Evolutionary conservation across 1,284 basidiomycete species (phyloP), one percentile per base, ranked within the genome.

Genomic region (Mycena citricolor): DNA sequence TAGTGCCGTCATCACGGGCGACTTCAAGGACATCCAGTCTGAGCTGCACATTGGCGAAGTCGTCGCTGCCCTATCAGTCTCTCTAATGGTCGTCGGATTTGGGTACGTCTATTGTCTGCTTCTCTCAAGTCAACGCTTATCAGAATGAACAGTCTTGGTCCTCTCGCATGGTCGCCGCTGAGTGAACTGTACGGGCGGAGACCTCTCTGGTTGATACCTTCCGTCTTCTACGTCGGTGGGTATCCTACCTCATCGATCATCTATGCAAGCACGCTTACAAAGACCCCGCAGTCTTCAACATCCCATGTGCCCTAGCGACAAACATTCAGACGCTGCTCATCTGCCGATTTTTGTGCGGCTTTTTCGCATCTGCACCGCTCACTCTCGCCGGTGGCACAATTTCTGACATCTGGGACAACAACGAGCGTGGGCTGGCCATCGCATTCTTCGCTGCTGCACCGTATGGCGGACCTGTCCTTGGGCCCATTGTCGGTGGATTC

Each of bases 261-360:
- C 5, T 20, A n/a, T 24, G n/a, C n/a, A n/a, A n/a, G n/a, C n/a
- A n/a, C n/a, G n/a, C 11, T 14, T 7, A 26, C 20, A 17, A 29
- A 8, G 17, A 43, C 22, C 11, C 44, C 12, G 22, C 32, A 54
- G 48, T 65, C 24, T 63, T 66, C 53, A 61, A 61, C 42, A 63
- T 67, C 23, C 62, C 61, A 3, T 57, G 60, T 19, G 80, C 81
- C 1, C 65, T 85, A 4, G 67, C 77, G 0, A 64, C 67, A 12
- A 85, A 84, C 61, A 78, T 76, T 7, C 76, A 66, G 8, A 64
- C 73, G 0, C 68, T 85, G 37, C 69, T 86, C 44, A 64, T 78
- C 39, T 80, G 82, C 60, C 74, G 83, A 5, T 81, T 85, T 63
- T 61, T 86, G 13, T 69, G 73, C 10, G 83, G 83, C 0, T 67